phyloP scores from a whole-genome alignment of 1,284 basidiomycete genomes.

The Ustilago bromivora region DNA sequence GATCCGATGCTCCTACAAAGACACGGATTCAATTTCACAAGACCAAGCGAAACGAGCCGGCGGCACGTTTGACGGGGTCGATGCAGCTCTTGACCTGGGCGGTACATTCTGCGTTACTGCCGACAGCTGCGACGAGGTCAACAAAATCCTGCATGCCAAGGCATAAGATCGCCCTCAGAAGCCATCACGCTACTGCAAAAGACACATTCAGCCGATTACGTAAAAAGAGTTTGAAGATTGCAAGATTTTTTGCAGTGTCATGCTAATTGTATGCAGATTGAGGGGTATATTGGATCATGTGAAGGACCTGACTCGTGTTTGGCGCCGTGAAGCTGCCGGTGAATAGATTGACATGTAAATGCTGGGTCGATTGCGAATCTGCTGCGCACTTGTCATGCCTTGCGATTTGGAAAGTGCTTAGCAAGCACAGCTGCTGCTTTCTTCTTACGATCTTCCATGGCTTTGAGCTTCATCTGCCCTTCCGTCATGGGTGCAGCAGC shows the following conservation, averaged over 20 bases:
- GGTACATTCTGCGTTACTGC: constrained; percentile 58
- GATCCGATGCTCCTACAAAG: constrained; percentile 55
- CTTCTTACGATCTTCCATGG: constrained; percentile 58
- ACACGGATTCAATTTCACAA: constrained; percentile 31
- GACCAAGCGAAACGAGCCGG: constrained; percentile 25
- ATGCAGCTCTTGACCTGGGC: constrained; percentile 48
- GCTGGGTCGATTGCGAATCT: not conserved
- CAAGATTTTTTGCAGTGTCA: not conserved
- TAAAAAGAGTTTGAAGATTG: not conserved
- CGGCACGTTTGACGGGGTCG: constrained; percentile 46
- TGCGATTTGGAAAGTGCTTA: constrained; percentile 58
- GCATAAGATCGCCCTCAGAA: constrained; percentile 13
- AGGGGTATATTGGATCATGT: constrained; percentile 20
- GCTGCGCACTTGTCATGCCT: constrained; percentile 16
- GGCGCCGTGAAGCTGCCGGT: not conserved
- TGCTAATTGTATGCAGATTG: constrained; percentile 9
- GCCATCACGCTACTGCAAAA: not conserved
- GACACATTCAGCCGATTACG: not conserved
- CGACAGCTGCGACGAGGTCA: constrained; percentile 47
- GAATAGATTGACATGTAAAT: not conserved
- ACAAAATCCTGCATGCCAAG: constrained; percentile 26
- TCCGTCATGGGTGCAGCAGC: constrained; percentile 55
- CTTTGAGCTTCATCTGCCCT: constrained; percentile 54
- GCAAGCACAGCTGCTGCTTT: constrained; percentile 59
- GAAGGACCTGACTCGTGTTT: not conserved